Evolutionary conservation across 169 alveolate genomes (phyloP), one percentile per base, ranked within the genome.

Genomic region (Cryptosporidium ubiquitum): DNA sequence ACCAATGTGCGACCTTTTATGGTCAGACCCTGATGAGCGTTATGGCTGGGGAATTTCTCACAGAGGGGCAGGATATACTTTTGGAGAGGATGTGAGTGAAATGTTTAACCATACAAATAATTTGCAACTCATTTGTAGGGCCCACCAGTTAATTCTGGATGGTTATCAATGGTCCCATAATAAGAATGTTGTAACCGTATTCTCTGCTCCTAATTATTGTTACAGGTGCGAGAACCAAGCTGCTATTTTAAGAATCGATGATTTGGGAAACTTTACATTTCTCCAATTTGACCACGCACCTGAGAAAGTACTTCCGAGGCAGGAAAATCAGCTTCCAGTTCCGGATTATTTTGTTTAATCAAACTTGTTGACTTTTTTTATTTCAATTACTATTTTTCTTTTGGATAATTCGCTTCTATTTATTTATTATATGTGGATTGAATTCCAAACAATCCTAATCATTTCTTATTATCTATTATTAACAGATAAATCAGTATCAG

Each of bases 11-110:
- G 99, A 99, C 92, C 93, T 99, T 61, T 95, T 99, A 93, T 99
- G 99, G 99, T 96, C 99, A 49, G 99, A 99, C 92, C 99, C 99
- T 6, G 99, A 99, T 85, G 99, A 98, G 52, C 96, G 96, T 61
- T 91, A 94, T 73, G 99, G 99, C 47, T 99, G 99, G 99, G 99
- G 98, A 23, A 95, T 97, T 57, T 95, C 98, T 60, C 99, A 99
- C 10, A 94, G 99, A 84, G 99, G 99, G 14, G 99, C 99, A 3
- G 99, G 99, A 6, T 98, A 96, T 96, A 95, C 98, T 58, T 99
- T 99, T 91, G 99, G 99, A 10, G 99, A 96, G 37, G 99, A 98
- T 92, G 96, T 96, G 29, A 97, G 96, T 5, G 95, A 97, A 86
- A 95, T 97, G 93, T 99, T 98, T 91, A 96, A 97, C 93, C 96